A percentile compares a stretch with the other conserved stretches of the same genome.
Evolutionary conservation across 2,329 filamentous ascomycete genomes (phyloP).

Genomic region (Alternaria panax): DNA sequence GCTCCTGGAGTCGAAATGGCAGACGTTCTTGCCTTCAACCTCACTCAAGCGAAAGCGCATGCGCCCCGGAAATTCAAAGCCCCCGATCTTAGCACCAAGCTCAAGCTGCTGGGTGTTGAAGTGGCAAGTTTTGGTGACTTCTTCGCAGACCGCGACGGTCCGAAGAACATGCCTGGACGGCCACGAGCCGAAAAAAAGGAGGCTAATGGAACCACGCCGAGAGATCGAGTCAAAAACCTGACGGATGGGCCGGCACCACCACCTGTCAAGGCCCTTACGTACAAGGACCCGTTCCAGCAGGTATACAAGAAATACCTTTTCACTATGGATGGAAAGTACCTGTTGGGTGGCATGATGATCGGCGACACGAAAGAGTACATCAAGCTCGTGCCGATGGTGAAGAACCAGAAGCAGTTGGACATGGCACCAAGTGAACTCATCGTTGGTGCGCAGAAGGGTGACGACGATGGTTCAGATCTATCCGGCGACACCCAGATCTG

Average conservation of each 20-base stretch:
- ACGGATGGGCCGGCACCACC: constrained; percentile 64
- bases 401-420: constrained; percentile 80
- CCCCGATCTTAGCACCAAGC: constrained; percentile 88
- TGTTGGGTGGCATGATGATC: constrained; percentile 97
- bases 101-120: constrained; percentile 88
- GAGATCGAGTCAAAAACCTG: constrained; percentile 59
- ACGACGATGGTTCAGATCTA: constrained; percentile 79
- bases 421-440: constrained; percentile 83
- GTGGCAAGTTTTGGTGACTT: constrained; percentile 94
- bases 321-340: constrained; percentile 85
- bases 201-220: constrained; percentile 33
- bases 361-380: constrained; percentile 90
- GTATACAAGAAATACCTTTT: constrained; percentile 96
- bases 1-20: constrained; percentile 93
- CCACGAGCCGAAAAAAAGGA: constrained; percentile 57
- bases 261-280: constrained; percentile 82
- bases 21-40: constrained; percentile 87
- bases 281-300: constrained; percentile 85
- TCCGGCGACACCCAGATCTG: constrained; percentile 88
- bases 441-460: constrained; percentile 75
- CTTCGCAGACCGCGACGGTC: constrained; percentile 87
- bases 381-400: constrained; percentile 87
- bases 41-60: constrained; percentile 81
- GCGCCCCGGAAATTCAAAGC: constrained; percentile 74
- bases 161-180: constrained; percentile 73